Conservation (phyloP, 73 alveolate genomes). For the Symbiodinium natans region DNA sequence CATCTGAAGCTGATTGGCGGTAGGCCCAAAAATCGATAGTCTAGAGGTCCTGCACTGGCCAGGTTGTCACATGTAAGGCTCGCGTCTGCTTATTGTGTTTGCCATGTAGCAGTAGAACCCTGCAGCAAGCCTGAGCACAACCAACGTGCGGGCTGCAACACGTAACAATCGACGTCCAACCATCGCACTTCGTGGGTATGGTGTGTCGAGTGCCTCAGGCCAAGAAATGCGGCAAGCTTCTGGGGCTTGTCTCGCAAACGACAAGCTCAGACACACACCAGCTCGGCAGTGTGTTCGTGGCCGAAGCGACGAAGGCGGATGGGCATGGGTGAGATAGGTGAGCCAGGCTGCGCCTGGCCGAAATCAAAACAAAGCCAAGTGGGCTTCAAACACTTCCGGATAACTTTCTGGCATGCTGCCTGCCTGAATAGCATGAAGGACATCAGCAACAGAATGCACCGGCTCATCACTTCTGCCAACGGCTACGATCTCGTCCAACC, state of each 20-base stretch:
- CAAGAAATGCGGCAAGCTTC: too few species aligned
- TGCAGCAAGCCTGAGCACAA: slow-evolving; percentile 22
- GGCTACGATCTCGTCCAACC: slow-evolving; percentile 1
- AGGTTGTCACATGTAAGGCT: too few species aligned
- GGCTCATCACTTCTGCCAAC: neutral
- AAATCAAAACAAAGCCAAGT: too few species aligned
- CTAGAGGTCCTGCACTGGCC: too few species aligned
- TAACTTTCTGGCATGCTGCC: neutral
- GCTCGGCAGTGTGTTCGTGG: neutral
- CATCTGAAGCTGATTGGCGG: too few species aligned
- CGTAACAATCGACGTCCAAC: neutral
- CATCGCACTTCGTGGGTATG: neutral
- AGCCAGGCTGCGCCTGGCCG: slow-evolving; percentile 6
- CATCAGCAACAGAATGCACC: neutral
- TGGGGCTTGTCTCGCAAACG: too few species aligned
- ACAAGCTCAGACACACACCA: neutral
- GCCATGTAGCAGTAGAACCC: too few species aligned
- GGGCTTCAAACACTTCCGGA: too few species aligned
- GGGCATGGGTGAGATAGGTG: neutral
- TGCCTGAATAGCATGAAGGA: neutral
- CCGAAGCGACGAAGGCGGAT: neutral
- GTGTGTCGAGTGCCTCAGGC: neutral
- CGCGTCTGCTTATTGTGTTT: too few species aligned
- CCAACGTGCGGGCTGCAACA: neutral
- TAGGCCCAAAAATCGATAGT: too few species aligned